Evolutionary conservation across 768 basidiomycete genomes (phyloP).

Genomic region (Galerina sulciceps): DNA sequence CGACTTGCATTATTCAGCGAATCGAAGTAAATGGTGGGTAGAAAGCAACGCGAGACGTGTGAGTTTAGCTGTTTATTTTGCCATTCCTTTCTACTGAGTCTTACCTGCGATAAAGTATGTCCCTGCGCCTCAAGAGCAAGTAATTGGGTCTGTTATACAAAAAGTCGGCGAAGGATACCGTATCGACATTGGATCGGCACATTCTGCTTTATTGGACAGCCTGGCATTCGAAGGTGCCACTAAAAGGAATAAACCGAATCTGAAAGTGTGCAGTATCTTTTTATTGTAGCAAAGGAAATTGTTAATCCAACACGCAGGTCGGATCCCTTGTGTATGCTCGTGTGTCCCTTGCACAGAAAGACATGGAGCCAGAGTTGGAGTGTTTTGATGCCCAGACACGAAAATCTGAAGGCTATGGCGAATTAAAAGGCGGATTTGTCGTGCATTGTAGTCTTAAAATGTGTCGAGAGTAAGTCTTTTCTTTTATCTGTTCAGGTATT

Average conservation of each 20-base stretch:
- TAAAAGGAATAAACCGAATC: conserved; percentile 90
- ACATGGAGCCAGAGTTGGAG: conserved; percentile 98
- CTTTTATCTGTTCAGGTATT: conserved; percentile 2
- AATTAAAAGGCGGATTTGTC: conserved; percentile 88
- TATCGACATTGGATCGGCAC: conserved; percentile 92
- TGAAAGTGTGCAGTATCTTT: conserved; percentile 64
- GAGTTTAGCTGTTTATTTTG: conserved; percentile 34
- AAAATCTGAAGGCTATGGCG: conserved; percentile 93
- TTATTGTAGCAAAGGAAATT: not conserved
- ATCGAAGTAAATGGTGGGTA: conserved; percentile 85
- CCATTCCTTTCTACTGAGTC: conserved; percentile 1
- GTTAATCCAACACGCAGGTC: conserved; percentile 53
- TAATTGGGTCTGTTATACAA: conserved; percentile 81
- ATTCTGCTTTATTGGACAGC: conserved; percentile 82
- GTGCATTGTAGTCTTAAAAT: conserved; percentile 81
- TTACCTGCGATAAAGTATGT: conserved; percentile 66
- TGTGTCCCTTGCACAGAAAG: conserved; percentile 91
- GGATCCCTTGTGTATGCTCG: conserved; percentile 91
- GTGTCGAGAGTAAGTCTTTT: conserved; percentile 75
- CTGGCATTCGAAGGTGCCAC: conserved; percentile 97
- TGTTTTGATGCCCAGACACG: conserved; percentile 94
- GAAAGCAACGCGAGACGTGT: conserved; percentile 87
- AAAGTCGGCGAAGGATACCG: conserved; percentile 89
- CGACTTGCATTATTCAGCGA: conserved; percentile 66
- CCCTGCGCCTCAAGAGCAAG: conserved; percentile 87